Evolutionary conservation across 768 basidiomycete species (phyloP).

Genomic region (Cystobasidium tubakii): DNA sequence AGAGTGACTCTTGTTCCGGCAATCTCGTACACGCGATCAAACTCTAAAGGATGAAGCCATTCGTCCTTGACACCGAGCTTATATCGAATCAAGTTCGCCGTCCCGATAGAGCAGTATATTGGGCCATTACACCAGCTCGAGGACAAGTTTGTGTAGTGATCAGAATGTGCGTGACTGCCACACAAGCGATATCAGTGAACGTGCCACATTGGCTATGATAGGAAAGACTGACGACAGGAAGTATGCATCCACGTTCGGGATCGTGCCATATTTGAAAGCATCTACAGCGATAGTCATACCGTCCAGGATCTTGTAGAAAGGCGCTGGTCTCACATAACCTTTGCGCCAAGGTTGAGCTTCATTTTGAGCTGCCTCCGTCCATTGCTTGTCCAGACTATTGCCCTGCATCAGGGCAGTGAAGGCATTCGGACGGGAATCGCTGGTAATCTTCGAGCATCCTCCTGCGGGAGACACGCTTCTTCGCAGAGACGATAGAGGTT

Average conservation of each 20-base stretch:
- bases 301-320: constrained; percentile 86
- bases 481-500: constrained; percentile 16
- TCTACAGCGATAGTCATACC: constrained; percentile 99
- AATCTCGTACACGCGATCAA: constrained; percentile 69
- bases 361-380: constrained; percentile 67
- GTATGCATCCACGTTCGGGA: constrained; percentile 83
- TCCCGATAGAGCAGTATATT: constrained; percentile 86
- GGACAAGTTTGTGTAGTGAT: constrained; percentile 89
- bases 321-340: constrained; percentile 52
- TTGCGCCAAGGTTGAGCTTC: constrained; percentile 49
- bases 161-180: constrained; percentile 85
- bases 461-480: constrained; percentile 23
- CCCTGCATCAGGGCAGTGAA: constrained; percentile 90
- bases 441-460: background rate
- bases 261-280: constrained; percentile 87
- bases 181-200: constrained; percentile 29
- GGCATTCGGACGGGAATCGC: constrained; percentile 49
- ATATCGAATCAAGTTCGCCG: constrained; percentile 82
- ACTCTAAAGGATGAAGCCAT: constrained; percentile 82
- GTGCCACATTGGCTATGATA: background rate
- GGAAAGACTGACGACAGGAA: constrained; percentile 66
- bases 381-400: constrained; percentile 69
- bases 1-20: constrained; percentile 81
- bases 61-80: constrained; percentile 81
- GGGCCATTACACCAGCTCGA: constrained; percentile 82